phyloP scores from a whole-genome alignment of 2,329 filamentous ascomycete species.

The Apiospora phragmitis region DNA sequence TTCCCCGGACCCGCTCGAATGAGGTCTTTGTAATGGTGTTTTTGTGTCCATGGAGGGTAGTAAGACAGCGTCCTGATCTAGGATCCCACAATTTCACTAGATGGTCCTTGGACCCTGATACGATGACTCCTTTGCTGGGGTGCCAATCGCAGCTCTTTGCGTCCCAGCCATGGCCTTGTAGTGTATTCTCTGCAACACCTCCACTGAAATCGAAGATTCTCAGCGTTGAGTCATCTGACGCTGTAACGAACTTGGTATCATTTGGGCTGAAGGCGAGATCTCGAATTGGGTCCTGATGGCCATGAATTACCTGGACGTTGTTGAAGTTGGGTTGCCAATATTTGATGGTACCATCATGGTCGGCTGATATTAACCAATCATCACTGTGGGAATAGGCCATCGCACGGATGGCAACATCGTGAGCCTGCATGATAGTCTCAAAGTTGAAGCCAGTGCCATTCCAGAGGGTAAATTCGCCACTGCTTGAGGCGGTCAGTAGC shows the following conservation, averaged over 20 bases:
- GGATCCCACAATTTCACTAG: conserved; percentile 98
- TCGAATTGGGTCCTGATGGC: conserved; percentile 84
- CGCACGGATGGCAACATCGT: conserved; percentile 83
- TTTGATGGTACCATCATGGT: conserved; percentile 93
- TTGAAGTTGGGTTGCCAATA: conserved; percentile 99
- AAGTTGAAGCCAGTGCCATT: conserved; percentile 99
- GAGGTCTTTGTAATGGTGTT: conserved; percentile 92
- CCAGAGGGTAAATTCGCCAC: conserved; percentile 97
- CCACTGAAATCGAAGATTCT: conserved; percentile 97
- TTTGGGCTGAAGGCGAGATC: conserved; percentile 93
- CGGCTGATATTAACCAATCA: conserved; percentile 94
- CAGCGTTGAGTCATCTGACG: conserved; percentile 87
- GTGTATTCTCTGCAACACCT: conserved; percentile 76
- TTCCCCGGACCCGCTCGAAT: conserved; percentile 83
- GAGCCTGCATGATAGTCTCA: conserved; percentile 98
- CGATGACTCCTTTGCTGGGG: conserved; percentile 87
- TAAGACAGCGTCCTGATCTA: conserved; percentile 84
- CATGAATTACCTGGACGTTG: conserved; percentile 92
- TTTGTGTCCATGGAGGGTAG: conserved; percentile 94
- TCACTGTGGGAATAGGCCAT: conserved; percentile 90
- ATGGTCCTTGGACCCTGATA: conserved; percentile 97
- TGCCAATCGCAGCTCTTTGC: conserved; percentile 98
- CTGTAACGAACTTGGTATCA: conserved; percentile 94
- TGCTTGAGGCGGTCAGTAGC: conserved; percentile 89
- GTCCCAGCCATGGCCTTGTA: conserved; percentile 97